phyloP scores from a whole-genome alignment of 2,329 filamentous ascomycete species.

The Colletotrichum noveboracense region DNA sequence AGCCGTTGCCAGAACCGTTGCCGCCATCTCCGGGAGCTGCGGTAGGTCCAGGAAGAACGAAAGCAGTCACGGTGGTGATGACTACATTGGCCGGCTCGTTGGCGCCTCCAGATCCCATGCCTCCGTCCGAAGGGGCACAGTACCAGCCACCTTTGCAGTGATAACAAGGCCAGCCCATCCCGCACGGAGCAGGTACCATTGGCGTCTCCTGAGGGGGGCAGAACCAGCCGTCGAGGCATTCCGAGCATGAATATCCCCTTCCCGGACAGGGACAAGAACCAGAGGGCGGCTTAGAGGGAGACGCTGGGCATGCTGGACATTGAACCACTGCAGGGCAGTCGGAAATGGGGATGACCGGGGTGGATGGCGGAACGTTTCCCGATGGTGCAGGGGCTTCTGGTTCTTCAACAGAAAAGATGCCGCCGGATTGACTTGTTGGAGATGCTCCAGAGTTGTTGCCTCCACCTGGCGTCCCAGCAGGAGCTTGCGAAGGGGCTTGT shows the following conservation, averaged over 20 bases:
- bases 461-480: background rate
- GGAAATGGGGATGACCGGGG: slow-evolving; percentile 11
- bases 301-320: slow-evolving; percentile 25
- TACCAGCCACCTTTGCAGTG: slow-evolving; percentile 34
- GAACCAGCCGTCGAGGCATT: slow-evolving; percentile 36
- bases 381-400: background rate
- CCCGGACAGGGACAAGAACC: slow-evolving; percentile 26
- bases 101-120: background rate
- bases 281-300: background rate
- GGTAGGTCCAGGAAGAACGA: background rate
- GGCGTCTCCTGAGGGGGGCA: slow-evolving; percentile 35
- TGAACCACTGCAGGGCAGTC: slow-evolving; percentile 12
- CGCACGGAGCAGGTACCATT: slow-evolving; percentile 31
- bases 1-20: background rate
- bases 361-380: background rate
- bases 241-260: slow-evolving; percentile 30
- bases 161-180: slow-evolving; percentile 35
- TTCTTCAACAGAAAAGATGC: background rate
- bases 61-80: slow-evolving; percentile 6
- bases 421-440: background rate
- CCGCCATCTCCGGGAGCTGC: background rate
- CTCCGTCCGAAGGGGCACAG: slow-evolving; percentile 22
- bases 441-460: background rate
- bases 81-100: background rate
- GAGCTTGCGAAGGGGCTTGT: background rate